Conservation (phyloP, 768 basidiomycete genomes). For the Amanita thiersii region DNA sequence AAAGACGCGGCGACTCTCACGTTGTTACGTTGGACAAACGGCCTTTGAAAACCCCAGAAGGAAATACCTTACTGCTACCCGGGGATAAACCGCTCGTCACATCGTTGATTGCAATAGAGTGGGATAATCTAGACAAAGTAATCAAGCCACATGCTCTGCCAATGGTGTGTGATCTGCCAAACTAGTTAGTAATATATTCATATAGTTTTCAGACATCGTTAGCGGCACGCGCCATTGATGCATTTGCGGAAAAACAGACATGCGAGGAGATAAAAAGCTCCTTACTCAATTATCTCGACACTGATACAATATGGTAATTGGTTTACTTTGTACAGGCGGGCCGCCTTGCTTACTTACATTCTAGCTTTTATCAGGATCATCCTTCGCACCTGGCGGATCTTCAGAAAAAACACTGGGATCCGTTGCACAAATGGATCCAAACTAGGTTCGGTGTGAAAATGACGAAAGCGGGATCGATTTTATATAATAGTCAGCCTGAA, state of each 20-base stretch:
- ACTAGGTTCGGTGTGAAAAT: constrained; percentile 62
- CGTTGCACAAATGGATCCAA: constrained; percentile 74
- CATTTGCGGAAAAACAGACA: constrained; percentile 47
- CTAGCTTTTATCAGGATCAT: constrained; percentile 76
- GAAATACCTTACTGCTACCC: constrained; percentile 70
- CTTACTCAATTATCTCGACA: constrained; percentile 82
- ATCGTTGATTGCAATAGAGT: constrained; percentile 86
- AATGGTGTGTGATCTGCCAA: constrained; percentile 47
- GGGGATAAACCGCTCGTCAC: constrained; percentile 64
- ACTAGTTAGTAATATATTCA: constrained; percentile 6
- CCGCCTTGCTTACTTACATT: constrained; percentile 4
- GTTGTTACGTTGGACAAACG: constrained; percentile 75
- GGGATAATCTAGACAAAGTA: constrained; percentile 86
- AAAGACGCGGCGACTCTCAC: constrained; percentile 42
- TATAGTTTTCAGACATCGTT: constrained; percentile 67
- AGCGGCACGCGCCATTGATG: constrained; percentile 84
- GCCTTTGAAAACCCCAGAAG: constrained; percentile 81
- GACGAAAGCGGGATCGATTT: constrained; percentile 59
- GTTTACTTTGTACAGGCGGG: background rate
- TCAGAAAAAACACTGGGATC: constrained; percentile 83
- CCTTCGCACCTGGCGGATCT: constrained; percentile 69
- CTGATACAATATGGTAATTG: constrained; percentile 84
- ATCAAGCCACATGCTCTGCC: constrained; percentile 89
- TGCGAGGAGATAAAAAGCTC: constrained; percentile 56
- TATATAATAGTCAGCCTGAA: constrained; percentile 60